phyloP scores from a whole-genome alignment of 1,284 basidiomycete species.

The Apiotrichum akiyoshidainum region DNA sequence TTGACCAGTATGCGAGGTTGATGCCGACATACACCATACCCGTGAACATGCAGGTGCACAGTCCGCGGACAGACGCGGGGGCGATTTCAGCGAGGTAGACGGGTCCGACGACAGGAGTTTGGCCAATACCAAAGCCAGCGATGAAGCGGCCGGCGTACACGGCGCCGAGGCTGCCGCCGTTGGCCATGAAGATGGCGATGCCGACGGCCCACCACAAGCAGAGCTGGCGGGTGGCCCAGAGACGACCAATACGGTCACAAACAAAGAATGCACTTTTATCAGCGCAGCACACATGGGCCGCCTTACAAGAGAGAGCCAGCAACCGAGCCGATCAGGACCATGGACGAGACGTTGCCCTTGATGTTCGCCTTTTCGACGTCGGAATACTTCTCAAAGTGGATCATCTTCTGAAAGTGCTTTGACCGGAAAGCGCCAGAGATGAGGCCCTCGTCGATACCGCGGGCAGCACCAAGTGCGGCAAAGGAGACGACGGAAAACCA shows the following conservation, averaged over 20 bases:
- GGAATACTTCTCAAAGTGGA: conserved; percentile 7
- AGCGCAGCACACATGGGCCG: background rate
- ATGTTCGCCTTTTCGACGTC: conserved; percentile 14
- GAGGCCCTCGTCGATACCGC: conserved; percentile 16
- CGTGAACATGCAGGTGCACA: conserved; percentile 15
- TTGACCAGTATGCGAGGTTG: conserved; percentile 19
- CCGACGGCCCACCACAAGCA: conserved; percentile 12
- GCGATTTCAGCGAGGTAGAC: conserved; percentile 17
- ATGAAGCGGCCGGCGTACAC: conserved; percentile 14
- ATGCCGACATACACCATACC: conserved; percentile 14
- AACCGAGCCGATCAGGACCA: conserved; percentile 12
- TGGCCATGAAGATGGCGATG: conserved; percentile 9
- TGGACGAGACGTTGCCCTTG: conserved; percentile 13
- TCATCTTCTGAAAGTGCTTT: conserved; percentile 12
- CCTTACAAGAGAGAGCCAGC: conserved; percentile 12
- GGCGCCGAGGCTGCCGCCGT: conserved; percentile 6
- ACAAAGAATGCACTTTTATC: conserved; percentile 8
- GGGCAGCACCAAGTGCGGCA: conserved; percentile 12
- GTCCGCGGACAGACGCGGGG: conserved; percentile 6
- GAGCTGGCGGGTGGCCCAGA: conserved; percentile 14
- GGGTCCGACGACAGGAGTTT: conserved; percentile 11
- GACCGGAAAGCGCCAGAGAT: conserved; percentile 11
- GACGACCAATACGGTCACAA: conserved; percentile 16
- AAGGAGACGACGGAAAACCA: conserved; percentile 13
- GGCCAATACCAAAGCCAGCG: conserved; percentile 13